These are phyloP conservation scores for Bisporella sp. DNA, from an alignment of 2,329 filamentous ascomycete genomes.

Conservation along the genomic window DNA sequence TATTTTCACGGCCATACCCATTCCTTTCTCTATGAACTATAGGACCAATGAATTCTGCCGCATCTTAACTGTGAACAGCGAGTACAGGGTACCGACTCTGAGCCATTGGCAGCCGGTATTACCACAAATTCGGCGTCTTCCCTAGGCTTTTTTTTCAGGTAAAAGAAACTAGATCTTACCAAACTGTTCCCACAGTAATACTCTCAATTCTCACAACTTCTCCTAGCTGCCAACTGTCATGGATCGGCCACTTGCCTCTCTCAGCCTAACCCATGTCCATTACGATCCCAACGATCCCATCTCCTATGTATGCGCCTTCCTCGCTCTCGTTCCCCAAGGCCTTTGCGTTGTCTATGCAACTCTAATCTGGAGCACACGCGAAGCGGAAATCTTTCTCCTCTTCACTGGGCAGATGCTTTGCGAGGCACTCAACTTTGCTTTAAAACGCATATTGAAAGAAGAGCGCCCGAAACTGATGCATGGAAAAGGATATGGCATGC, in stretches of 20 bases:
- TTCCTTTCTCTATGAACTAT: too few species aligned
- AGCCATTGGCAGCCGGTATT: too few species aligned
- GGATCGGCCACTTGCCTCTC: slow-evolving; percentile 56
- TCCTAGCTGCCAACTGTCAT: too few species aligned
- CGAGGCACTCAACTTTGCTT: slow-evolving; percentile 80
- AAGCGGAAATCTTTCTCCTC: slow-evolving; percentile 83
- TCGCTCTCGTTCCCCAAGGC: slow-evolving; percentile 87
- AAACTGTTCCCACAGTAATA: too few species aligned
- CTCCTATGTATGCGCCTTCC: slow-evolving; percentile 86
- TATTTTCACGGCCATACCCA: too few species aligned
- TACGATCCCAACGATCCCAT: slow-evolving; percentile 84
- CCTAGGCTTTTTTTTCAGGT: too few species aligned
- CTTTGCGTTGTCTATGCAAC: slow-evolving; percentile 87
- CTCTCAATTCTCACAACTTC: too few species aligned
- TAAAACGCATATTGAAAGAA: slow-evolving; percentile 90
- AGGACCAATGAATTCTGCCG: too few species aligned
- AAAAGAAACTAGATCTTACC: too few species aligned
- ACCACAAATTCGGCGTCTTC: too few species aligned
- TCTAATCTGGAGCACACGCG: slow-evolving; percentile 83
- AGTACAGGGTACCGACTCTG: too few species aligned
- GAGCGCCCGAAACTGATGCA: slow-evolving; percentile 77
- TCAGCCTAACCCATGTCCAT: slow-evolving; percentile 92
- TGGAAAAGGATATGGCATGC: slow-evolving; percentile 96
- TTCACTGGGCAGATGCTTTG: slow-evolving; percentile 87
- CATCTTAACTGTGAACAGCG: too few species aligned